These are phyloP conservation scores for Detonula confervacea DNA, from an alignment of 352 stramenopile species.

Conservation along the genomic window DNA sequence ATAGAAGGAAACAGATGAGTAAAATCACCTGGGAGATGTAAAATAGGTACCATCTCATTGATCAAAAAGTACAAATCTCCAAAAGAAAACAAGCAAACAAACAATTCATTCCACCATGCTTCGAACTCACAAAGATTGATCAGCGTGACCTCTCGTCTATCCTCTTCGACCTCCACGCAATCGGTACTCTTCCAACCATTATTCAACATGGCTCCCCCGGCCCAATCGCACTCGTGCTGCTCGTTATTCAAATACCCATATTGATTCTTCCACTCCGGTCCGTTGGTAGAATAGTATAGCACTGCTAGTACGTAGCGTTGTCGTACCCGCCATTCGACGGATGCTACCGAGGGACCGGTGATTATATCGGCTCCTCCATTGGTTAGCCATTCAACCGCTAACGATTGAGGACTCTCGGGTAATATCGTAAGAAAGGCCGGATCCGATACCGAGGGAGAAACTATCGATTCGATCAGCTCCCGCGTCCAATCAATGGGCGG, in stretches of 20 bases:
- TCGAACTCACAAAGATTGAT: constrained; percentile 31
- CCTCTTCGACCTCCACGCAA: constrained; percentile 8
- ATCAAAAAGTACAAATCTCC: too few relatives aligned
- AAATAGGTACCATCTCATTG: not conserved
- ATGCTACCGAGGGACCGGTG: not conserved
- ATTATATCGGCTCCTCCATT: not conserved
- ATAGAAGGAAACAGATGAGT: too few relatives aligned
- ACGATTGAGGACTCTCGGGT: constrained; percentile 7
- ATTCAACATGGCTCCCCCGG: not conserved
- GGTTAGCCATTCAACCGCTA: constrained; percentile 10
- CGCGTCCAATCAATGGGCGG: not conserved
- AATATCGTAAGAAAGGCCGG: not conserved
- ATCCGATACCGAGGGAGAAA: not conserved
- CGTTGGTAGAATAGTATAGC: constrained; percentile 21
- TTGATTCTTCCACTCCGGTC: constrained; percentile 16
- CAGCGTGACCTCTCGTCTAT: constrained; percentile 6
- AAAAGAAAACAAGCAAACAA: too few relatives aligned
- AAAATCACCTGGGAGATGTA: too few relatives aligned
- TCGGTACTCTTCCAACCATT: constrained; percentile 17
- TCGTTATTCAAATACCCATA: constrained; percentile 4
- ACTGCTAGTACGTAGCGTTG: constrained; percentile 23
- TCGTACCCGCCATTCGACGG: constrained; percentile 6
- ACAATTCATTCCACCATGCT: too few relatives aligned
- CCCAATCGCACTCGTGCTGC: constrained; percentile 21
- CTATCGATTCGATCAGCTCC: not conserved